Conservation (phyloP, 257 asterid species). For the Plectranthus barbatus region DNA sequence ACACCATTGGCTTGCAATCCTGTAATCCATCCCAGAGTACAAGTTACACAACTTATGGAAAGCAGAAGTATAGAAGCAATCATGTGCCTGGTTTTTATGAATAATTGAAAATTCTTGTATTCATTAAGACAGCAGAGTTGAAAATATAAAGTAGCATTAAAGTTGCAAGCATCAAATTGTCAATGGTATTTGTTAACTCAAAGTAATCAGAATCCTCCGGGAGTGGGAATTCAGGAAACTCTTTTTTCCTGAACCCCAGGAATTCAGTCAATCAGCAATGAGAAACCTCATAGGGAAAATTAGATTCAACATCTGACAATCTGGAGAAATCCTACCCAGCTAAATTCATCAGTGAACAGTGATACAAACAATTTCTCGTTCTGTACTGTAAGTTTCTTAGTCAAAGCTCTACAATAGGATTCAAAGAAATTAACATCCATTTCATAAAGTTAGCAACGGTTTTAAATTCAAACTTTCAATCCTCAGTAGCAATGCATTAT, state of each 20-base stretch:
- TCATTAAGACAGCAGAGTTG: not conserved
- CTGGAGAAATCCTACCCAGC: not conserved
- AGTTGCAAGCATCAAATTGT: not conserved
- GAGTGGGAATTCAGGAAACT: not conserved
- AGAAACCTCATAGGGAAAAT: not conserved
- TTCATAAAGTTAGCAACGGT: not conserved
- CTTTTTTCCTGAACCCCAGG: not conserved
- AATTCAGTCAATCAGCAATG: not conserved
- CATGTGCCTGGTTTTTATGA: not conserved
- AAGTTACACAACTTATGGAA: not conserved
- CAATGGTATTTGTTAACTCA: not conserved
- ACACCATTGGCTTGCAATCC: constrained; percentile 87
- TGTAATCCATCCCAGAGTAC: constrained; percentile 15
- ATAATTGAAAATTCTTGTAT: not conserved
- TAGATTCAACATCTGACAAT: not conserved
- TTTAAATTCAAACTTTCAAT: not conserved
- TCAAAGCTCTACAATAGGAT: not conserved
- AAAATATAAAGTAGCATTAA: not conserved
- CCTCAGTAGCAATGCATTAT: not conserved
- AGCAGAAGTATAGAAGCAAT: not conserved
- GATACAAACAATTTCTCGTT: not conserved
- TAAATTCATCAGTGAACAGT: not conserved
- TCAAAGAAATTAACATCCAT: not conserved
- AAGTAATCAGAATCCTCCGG: not conserved
- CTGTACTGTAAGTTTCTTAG: not conserved